A percentile compares a stretch with the other conserved stretches of the same genome.
phyloP scores from a whole-genome alignment of 805 yeast genomes.

The Lipomyces yamanashiensis region DNA sequence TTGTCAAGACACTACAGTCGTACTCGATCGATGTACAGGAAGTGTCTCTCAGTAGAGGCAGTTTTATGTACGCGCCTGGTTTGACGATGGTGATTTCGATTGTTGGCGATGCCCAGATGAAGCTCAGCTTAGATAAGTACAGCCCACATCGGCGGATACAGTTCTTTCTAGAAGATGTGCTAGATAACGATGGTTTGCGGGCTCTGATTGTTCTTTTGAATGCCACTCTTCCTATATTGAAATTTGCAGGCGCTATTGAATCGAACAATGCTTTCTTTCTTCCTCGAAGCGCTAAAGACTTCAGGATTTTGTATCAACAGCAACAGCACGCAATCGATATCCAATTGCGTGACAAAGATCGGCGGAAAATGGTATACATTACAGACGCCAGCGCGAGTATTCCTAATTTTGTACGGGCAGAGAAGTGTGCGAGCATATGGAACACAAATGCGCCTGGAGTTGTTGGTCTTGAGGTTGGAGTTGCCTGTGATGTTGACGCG shows the following conservation, averaged over 20 bases:
- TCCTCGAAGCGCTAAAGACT: constrained; percentile 31
- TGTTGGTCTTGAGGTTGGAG: constrained; percentile 25
- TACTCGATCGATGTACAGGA: constrained; percentile 39
- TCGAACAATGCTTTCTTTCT: constrained; percentile 25
- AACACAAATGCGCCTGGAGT: constrained; percentile 12
- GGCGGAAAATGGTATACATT: constrained; percentile 22
- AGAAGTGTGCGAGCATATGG: constrained; percentile 25
- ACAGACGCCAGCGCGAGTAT: constrained; percentile 15
- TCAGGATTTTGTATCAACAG: constrained; percentile 22
- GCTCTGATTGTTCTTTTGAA: constrained; percentile 41
- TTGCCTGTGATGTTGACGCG: constrained; percentile 26
- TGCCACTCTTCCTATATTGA: constrained; percentile 42
- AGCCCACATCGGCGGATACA: constrained; percentile 43
- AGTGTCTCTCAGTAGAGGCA: constrained; percentile 41
- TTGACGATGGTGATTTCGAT: constrained; percentile 27
- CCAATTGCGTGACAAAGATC: constrained; percentile 14
- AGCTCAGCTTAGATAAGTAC: constrained; percentile 32
- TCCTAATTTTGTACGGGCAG: constrained; percentile 9
- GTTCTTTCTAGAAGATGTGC: constrained; percentile 40
- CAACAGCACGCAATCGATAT: constrained; percentile 23
- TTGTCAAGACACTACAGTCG: constrained; percentile 41
- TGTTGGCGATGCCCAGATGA: constrained; percentile 19
- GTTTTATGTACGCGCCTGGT: constrained; percentile 42
- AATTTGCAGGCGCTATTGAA: constrained; percentile 33
- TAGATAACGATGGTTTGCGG: constrained; percentile 40